phyloP scores from a whole-genome alignment of 1,139 yeast genomes.

The Hyphopichia khmerensis region DNA sequence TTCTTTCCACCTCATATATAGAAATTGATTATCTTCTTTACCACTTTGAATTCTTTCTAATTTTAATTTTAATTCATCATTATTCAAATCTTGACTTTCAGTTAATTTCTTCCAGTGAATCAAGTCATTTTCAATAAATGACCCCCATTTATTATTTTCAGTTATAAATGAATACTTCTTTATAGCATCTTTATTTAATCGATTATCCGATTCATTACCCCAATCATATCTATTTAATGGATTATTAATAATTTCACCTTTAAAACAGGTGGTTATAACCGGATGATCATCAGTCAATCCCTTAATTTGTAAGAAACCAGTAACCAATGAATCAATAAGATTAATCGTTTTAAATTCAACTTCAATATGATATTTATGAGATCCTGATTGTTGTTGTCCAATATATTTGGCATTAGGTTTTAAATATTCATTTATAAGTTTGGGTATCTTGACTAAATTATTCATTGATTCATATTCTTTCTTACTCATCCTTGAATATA shows the following conservation, averaged over 20 bases:
- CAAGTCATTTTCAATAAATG: conserved; percentile 66
- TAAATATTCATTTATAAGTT: conserved; percentile 37
- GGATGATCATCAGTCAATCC: conserved; percentile 80
- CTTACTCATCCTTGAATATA: background rate
- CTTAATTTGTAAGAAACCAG: conserved; percentile 78
- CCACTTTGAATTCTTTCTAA: conserved; percentile 32
- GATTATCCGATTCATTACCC: conserved; percentile 8
- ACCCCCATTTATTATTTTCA: conserved; percentile 54
- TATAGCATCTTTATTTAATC: conserved; percentile 11
- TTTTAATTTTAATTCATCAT: conserved; percentile 24
- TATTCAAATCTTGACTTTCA: conserved; percentile 28
- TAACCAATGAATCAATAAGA: conserved; percentile 55
- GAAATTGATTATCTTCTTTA: conserved; percentile 33
- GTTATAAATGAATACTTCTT: conserved; percentile 38
- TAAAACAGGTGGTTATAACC: conserved; percentile 81
- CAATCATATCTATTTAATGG: conserved; percentile 29
- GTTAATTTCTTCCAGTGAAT: conserved; percentile 87
- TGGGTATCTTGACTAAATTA: conserved; percentile 10
- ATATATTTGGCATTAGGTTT: conserved; percentile 63
- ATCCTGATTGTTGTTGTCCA: conserved; percentile 77
- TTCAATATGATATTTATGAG: conserved; percentile 62
- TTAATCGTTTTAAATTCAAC: conserved; percentile 76
- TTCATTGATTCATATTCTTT: background rate
- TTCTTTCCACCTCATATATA: conserved; percentile 96
- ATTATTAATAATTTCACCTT: conserved; percentile 78